Evolutionary conservation across 352 stramenopile species (phyloP), one percentile per base, ranked within the genome.

Genomic region (Globisporangium carolinianum): DNA sequence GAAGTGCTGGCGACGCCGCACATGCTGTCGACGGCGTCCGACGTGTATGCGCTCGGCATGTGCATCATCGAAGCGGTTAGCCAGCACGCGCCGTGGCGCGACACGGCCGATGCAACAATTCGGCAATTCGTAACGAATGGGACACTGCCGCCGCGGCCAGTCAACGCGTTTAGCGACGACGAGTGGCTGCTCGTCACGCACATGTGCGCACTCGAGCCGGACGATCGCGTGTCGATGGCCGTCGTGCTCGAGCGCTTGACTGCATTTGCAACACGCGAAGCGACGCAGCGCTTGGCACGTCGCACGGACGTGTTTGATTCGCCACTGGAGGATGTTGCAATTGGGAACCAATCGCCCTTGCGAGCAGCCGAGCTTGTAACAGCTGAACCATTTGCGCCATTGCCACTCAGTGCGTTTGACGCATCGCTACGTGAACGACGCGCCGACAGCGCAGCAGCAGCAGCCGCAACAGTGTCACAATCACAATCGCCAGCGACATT

Each of bases 31-130:
- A 32, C 24, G 24, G 24, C 38, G 38, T 42, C 38, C 38, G 7
- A 80, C n/a, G 49, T 80, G 9, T 80, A 70, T 49, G 58, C 63
- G 5, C 68, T 80, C 32, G 72, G 72, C 36, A 73, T 77, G 67
- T 77, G 69, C 47, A 70, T 78, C 32, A 56, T 71, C 24, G 72
- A 81, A 39, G 69, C 69, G 0, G 63, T 78, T 47, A 74, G 53
- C 4, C 38, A 42, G 7, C 7, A 8, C 7, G 7, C 10, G 38
- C 38, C 38, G 38, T 42, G 38, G 38, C 6, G 7, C 10, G 38
- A 11, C 38, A 42, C 38, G 10, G 4, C 38, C 7, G 38, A 42
- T 11, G 38, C 10, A 11, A 42, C 38, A 12, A 11, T 42, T 42
- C 38, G 38, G 1, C 10, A 12, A 11, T 11, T 42, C 4, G 38